phyloP scores from a whole-genome alignment of 495 filamentous ascomycete genomes.

The Sabuloglossum arenarium region DNA sequence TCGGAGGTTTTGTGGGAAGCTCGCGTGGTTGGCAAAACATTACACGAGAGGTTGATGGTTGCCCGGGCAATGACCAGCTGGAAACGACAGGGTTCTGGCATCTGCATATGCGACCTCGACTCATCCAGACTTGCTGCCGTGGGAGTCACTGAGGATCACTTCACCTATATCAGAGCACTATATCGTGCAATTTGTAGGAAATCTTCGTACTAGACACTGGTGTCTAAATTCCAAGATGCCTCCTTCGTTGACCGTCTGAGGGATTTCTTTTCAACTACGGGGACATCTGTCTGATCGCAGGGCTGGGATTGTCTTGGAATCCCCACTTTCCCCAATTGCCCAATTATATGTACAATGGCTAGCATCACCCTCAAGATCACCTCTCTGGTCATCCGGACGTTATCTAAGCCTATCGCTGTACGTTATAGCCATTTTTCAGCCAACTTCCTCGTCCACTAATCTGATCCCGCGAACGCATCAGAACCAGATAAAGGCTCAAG shows the following conservation, averaged over 20 bases:
- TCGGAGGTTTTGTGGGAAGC: not conserved
- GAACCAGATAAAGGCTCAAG: constrained; percentile 88
- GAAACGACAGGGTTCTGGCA: not conserved
- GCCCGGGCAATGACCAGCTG: not conserved
- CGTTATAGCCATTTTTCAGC: not conserved
- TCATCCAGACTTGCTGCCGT: no score
- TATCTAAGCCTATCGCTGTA: constrained; percentile 57
- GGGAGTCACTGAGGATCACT: no score
- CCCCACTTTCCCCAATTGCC: not conserved
- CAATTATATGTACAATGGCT: constrained; percentile 23
- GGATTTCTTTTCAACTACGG: not conserved
- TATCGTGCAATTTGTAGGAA: no score
- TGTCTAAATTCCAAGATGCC: not conserved
- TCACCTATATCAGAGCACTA: no score
- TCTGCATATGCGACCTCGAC: not conserved
- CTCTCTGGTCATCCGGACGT: constrained; percentile 42
- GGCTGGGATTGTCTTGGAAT: no score
- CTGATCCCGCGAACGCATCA: constrained; percentile 20
- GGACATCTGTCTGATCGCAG: no score
- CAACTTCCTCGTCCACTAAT: not conserved
- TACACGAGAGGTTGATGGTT: not conserved
- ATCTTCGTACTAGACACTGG: not conserved
- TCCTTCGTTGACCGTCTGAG: not conserved
- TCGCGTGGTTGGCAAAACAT: not conserved
- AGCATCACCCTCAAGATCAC: constrained; percentile 47